Evolutionary conservation across 2,329 filamentous ascomycete species (phyloP).

Genomic region (Fusarium solani-melongenae): DNA sequence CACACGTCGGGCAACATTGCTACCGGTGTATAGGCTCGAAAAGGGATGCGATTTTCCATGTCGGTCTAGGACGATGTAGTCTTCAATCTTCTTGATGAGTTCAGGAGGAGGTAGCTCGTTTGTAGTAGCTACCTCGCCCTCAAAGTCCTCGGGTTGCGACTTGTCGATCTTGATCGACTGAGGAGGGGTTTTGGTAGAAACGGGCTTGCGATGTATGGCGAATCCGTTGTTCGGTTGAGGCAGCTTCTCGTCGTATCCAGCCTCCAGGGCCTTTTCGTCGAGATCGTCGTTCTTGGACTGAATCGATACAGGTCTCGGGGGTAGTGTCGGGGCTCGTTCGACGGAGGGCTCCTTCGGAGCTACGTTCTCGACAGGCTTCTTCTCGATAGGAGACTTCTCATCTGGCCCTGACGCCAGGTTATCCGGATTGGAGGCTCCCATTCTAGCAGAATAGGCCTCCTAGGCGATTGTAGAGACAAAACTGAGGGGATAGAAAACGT

Average conservation of each 20-base stretch:
- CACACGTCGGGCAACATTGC: conserved; percentile 65
- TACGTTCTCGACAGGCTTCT: conserved; percentile 13
- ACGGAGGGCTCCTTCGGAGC: conserved; percentile 7
- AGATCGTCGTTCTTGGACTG: not conserved
- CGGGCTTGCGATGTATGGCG: conserved; percentile 30
- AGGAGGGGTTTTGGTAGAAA: conserved; percentile 34
- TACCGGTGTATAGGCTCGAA: conserved; percentile 69
- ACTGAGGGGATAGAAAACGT: not conserved
- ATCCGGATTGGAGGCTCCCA: conserved; percentile 30
- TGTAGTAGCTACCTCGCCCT: conserved; percentile 65
- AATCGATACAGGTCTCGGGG: conserved; percentile 5
- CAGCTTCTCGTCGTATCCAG: conserved; percentile 7
- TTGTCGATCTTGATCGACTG: conserved; percentile 50
- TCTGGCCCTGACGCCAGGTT: conserved; percentile 3
- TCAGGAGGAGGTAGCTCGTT: conserved; percentile 64
- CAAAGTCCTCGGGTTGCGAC: conserved; percentile 62
- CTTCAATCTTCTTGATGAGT: conserved; percentile 62
- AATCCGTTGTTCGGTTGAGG: conserved; percentile 1
- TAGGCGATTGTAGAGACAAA: not conserved
- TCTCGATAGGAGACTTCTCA: conserved; percentile 19
- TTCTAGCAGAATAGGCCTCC: not conserved
- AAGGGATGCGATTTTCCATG: conserved; percentile 71
- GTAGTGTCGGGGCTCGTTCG: conserved; percentile 24
- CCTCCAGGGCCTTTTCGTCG: conserved; percentile 18
- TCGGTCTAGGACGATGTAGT: conserved; percentile 69